A percentile compares a stretch with the other conserved stretches of the same genome.
These are phyloP conservation scores for Sungouiella blattae DNA, from an alignment of 805 yeast genomes.

Conservation along the genomic window DNA sequence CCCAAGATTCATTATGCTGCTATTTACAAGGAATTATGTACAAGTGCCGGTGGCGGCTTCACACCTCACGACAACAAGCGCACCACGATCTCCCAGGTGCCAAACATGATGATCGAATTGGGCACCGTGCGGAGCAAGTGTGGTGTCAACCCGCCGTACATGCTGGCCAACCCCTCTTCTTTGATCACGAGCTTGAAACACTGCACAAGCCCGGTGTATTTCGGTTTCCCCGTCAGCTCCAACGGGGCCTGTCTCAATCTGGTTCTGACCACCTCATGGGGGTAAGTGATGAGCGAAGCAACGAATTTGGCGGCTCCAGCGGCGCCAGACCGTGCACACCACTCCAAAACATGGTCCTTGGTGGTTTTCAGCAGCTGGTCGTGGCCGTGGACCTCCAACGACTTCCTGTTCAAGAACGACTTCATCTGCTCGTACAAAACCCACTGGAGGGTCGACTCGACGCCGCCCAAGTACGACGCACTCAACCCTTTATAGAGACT, in stretches of 20 bases:
- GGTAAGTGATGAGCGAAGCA: constrained; percentile 91
- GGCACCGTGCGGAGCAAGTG: constrained; percentile 97
- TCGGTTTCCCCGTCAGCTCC: constrained; percentile 68
- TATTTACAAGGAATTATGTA: constrained; percentile 9
- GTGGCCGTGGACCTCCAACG: constrained; percentile 34
- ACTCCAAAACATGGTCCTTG: constrained; percentile 68
- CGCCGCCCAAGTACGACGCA: constrained; percentile 91
- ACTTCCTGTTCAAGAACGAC: constrained; percentile 52
- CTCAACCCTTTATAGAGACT: constrained; percentile 89
- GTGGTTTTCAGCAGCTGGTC: constrained; percentile 32
- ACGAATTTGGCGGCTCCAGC: constrained; percentile 95
- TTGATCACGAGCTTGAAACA: constrained; percentile 80
- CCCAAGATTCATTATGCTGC: background rate
- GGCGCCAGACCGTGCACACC: constrained; percentile 96
- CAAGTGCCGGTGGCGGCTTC: too few relatives aligned
- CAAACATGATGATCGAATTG: constrained; percentile 96
- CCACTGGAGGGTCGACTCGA: constrained; percentile 94
- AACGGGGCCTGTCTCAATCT: constrained; percentile 91
- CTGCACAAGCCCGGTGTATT: constrained; percentile 86
- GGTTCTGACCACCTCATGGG: constrained; percentile 96
- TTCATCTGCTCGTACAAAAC: constrained; percentile 95
- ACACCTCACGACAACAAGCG: constrained; percentile 26
- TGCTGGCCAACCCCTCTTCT: constrained; percentile 88
- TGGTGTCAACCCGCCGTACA: constrained; percentile 98
- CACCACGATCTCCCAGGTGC: constrained; percentile 87